phyloP scores from a whole-genome alignment of 169 alveolate species.

The Plasmodium malariae region DNA sequence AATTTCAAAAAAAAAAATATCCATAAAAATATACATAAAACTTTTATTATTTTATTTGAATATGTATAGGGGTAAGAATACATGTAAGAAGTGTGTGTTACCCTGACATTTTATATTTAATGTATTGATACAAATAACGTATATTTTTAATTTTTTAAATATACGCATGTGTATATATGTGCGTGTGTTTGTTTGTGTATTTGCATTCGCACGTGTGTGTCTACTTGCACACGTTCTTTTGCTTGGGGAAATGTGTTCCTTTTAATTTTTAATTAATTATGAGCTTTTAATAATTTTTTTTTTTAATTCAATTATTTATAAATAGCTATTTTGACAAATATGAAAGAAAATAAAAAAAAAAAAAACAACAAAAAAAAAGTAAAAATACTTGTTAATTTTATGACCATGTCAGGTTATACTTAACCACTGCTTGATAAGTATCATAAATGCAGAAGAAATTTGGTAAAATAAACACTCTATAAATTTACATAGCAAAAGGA shows the following conservation, averaged over 20 bases:
- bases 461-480: background rate
- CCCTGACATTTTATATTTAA: background rate
- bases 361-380: too few relatives aligned
- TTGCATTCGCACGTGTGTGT: background rate
- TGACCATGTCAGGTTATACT: background rate
- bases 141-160: constrained; percentile 17
- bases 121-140: background rate
- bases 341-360: too few relatives aligned
- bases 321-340: background rate
- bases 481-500: background rate
- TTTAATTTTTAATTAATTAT: constrained; percentile 12
- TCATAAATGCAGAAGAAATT: background rate
- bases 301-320: background rate
- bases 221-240: background rate
- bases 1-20: background rate
- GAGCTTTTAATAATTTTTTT: constrained; percentile 6
- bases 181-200: background rate
- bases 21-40: background rate
- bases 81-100: background rate
- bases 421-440: background rate
- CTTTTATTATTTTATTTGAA: constrained; percentile 5
- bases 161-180: background rate
- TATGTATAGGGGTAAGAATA: background rate
- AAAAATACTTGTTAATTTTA: too few relatives aligned
- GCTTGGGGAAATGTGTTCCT: background rate